Base-by-base conservation (phyloP, 805 yeast species). In the Myxozyma neotropica region DNA sequence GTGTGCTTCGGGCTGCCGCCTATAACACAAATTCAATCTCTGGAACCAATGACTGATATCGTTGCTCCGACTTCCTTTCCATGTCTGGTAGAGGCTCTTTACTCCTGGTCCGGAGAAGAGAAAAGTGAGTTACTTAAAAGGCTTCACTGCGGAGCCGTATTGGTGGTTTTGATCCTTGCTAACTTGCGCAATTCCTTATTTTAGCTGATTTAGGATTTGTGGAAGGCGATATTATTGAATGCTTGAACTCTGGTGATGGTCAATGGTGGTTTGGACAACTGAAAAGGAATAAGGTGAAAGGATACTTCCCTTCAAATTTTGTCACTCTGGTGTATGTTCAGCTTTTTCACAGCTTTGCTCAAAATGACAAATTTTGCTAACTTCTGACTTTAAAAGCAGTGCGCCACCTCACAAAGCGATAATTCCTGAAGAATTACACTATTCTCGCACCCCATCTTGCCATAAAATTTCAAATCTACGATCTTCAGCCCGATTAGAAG, bases 91-190 rank as follows among this genome's bases (percentile, higher is more conserved):
- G 83, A 82, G 70, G 94, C 99, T 8, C 81, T 82, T 40, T 93
- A 88, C 71, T 89, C 96, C 24, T 92, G 97, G 97, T 86, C 97
- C 21, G 98, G 97, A 15, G 91, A 90, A 69, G 84, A 88, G 68
- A 88, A 85, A 56, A 87, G 88, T 47, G 61, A 26, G 73, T 26
- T 38, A 38, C 8, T 8, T 6, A 38, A 38, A 38, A 5, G 21
- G 13, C 21, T 38, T 38, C 10, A 7, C 10, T 10, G 33, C 10
- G 33, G 33, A 43, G 7, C 13, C 15, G 24, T 39, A 21, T 2
- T 15, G 2, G n/a, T 39, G 46, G 3, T 15, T 4, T 47, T 27
- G 4, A 8, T 17, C 8, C 29, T 24, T 39, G 45, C 61, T 57
- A 44, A 53, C 42, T 51, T 17, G 38, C 2, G 26, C 12, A 5